Conservation (phyloP, 495 filamentous ascomycete species). For the Aspergillus heteromorphus region DNA sequence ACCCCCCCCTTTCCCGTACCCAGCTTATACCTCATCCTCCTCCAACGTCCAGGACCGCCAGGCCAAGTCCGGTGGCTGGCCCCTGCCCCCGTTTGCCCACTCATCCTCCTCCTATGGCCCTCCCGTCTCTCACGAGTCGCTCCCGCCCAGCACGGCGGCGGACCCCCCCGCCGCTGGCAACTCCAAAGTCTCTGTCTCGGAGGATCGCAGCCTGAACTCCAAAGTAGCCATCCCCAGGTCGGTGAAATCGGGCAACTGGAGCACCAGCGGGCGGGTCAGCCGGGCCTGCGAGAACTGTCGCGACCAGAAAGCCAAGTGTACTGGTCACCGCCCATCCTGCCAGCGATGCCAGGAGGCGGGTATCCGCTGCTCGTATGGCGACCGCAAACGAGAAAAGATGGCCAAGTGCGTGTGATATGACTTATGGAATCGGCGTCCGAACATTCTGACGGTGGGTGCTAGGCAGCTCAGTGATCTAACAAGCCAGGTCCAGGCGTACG, state of each 20-base stretch:
- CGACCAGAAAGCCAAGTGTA: slow-evolving; percentile 63
- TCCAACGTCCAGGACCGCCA: slow-evolving; percentile 21
- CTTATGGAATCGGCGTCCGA: not conserved
- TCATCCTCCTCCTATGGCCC: slow-evolving; percentile 9
- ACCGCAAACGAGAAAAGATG: slow-evolving; percentile 55
- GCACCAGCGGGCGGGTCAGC: slow-evolving; percentile 37
- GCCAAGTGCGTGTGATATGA: slow-evolving; percentile 44
- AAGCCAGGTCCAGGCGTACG: slow-evolving; percentile 27
- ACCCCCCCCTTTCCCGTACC: slow-evolving; percentile 15
- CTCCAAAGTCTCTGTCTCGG: slow-evolving; percentile 10
- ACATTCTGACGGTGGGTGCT: slow-evolving; percentile 14
- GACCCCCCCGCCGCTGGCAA: slow-evolving; percentile 9
- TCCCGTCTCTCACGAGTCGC: slow-evolving; percentile 13
- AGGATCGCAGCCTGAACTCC: slow-evolving; percentile 20
- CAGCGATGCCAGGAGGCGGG: slow-evolving; percentile 51
- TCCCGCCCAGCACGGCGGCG: slow-evolving; percentile 10
- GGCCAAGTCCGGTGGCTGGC: slow-evolving; percentile 14
- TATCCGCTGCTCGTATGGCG: slow-evolving; percentile 48
- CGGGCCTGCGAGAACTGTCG: slow-evolving; percentile 70
- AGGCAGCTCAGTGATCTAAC: slow-evolving; percentile 40
- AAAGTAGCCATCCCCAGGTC: slow-evolving; percentile 39
- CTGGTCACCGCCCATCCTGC: slow-evolving; percentile 51
- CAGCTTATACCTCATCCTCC: slow-evolving; percentile 13
- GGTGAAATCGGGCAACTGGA: slow-evolving; percentile 20
- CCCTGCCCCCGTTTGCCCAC: slow-evolving; percentile 15